Evolutionary conservation across 1,284 basidiomycete species (phyloP), one percentile per base, ranked within the genome.

Genomic region (Irpex sp.): DNA sequence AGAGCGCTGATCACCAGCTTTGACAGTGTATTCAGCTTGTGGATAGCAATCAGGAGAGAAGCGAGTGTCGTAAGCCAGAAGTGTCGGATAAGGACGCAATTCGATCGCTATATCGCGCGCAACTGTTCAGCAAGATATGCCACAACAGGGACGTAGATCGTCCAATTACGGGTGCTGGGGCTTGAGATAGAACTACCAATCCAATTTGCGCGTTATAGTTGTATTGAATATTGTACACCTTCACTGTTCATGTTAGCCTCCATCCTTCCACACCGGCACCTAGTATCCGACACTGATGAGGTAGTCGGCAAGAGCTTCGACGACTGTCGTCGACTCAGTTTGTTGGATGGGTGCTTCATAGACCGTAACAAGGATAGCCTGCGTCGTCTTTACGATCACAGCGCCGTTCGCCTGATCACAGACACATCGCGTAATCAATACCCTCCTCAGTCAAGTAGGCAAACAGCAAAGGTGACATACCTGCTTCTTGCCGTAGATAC

Each of bases 301-400:
- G 76, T 96, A 96, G 76, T 95, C 91, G 37, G 88, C 94, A 36
- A 97, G 79, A 26, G 74, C 77, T 77, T 93, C 88, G 34, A 93
- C 93, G 37, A 94, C 72, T 19, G 85, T 76, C 56, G 88, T 92
- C 26, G 86, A 83, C 73, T 97, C 94, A 49, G 81, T 74, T 1
- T 90, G 91, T 73, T 92, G 91, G 31, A 78, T 73, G 0, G 94
- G 94, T 31, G 84, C 81, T 0, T 70, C 68, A 78, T 98, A 98
- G 71, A 90, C 88, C 11, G 88, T 85, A 26, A 98, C 87, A 63
- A 98, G 82, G 66, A 97, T 82, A 3, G 94, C 94, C 74, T 95
- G 93, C 69, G 85, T 92, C 31, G 96, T 98, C 82, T 94, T 94
- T 64, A 94, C 90, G 66, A 96, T 73, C 65, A 95, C 79, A 63